Evolutionary conservation across 345 rosid genomes (phyloP).

Genomic region (Combretum micranthum): DNA sequence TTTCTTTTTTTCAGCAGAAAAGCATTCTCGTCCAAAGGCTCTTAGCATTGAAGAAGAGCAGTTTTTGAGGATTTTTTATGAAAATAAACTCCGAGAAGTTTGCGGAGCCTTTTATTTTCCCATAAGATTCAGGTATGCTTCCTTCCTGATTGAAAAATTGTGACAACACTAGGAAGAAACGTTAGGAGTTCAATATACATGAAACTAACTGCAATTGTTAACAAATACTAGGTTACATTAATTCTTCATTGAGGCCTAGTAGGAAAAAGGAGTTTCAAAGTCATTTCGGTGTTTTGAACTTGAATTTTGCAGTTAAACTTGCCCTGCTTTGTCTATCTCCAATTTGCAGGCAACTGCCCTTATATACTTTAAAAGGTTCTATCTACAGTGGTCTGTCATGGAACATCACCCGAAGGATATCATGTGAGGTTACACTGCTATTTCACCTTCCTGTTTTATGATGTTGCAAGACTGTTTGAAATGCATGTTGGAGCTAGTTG

Average conservation of each 20-base stretch:
- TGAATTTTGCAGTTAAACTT: slow-evolving; percentile 2
- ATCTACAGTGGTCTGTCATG: slow-evolving; percentile 98
- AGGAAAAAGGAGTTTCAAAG: not conserved
- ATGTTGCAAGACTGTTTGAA: too few relatives aligned
- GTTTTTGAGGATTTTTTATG: slow-evolving; percentile 82
- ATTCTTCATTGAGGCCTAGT: not conserved
- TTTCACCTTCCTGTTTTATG: slow-evolving; percentile 2
- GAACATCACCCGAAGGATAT: slow-evolving; percentile 92
- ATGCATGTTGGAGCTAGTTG: too few relatives aligned
- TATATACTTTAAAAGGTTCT: slow-evolving; percentile 89
- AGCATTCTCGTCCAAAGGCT: slow-evolving; percentile 74
- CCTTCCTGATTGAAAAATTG: not conserved
- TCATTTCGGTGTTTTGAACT: not conserved
- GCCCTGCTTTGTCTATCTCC: too few relatives aligned
- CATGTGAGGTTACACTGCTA: slow-evolving; percentile 45
- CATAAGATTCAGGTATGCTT: slow-evolving; percentile 83
- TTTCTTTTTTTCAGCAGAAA: slow-evolving; percentile 44
- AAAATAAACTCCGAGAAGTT: slow-evolving; percentile 89
- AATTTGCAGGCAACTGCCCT: slow-evolving; percentile 86
- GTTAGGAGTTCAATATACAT: not conserved
- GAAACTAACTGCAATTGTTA: not conserved
- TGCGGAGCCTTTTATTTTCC: slow-evolving; percentile 95
- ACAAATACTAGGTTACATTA: too few relatives aligned
- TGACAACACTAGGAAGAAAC: not conserved
- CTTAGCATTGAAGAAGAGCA: slow-evolving; percentile 82